Evolutionary conservation across 495 filamentous ascomycete species (phyloP), one percentile per base, ranked within the genome.

Genomic region (Penicillium canescens): DNA sequence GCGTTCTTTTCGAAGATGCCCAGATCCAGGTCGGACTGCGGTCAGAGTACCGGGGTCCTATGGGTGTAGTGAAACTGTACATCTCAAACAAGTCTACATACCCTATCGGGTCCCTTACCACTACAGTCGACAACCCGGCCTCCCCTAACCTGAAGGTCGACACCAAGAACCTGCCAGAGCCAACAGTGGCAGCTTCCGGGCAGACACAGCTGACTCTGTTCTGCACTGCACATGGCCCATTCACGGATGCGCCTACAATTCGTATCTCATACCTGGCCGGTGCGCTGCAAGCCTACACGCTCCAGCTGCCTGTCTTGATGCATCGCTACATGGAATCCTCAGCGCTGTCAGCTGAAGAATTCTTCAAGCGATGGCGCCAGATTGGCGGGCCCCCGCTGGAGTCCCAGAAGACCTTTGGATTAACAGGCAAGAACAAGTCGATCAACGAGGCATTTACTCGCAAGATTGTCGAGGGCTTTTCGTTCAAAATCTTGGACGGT

Each of bases 301-400:
- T 99, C 12, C 91, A 92, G 66, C 80, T 99, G 3, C 95, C 95
- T 0, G 84, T 99, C 4, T 74, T 89, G 3, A 82, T 91, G 52
- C 92, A 96, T 65, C 95, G 97, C 58, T 99, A 94, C 72, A 96
- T 98, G 92, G 92, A 96, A 52, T 83, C 88, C 0, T 92, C 95
- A 0, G 82, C 88, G 36, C 71, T 99, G 35, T 80, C 80, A 8
- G 84, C 85, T 0, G 94, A 97, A 43, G 94, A 98, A 55, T 99
- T 98, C 73, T 99, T 99, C 77, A 97, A 94, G 77, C 80, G 95
- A 18, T 99, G 95, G 95, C 90, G 94, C 71, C 95, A 99, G 69
- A 98, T 99, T 61, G 95, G 95, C 14, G 91, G 89, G 6, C 79
- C 79, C 2, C 89, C 92, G 6, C 79, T 96, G 10, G 95, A 99